Evolutionary conservation across 2,329 filamentous ascomycete genomes (phyloP), one percentile per base, ranked within the genome.

Genomic region (Ascochyta koolunga): DNA sequence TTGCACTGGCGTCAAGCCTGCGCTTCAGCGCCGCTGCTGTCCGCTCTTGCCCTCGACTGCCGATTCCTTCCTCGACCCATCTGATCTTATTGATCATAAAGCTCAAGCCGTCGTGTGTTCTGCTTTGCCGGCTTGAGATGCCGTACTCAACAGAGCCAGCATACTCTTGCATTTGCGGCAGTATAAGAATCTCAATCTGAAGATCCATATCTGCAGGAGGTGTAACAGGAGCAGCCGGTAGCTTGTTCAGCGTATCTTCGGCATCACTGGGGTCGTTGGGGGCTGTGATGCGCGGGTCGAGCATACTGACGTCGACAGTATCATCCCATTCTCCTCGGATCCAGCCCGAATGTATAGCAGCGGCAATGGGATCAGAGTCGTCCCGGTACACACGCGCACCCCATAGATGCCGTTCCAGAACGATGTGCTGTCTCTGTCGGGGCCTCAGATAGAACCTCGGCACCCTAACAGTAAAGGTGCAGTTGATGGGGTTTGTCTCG

Each of bases 351-450:
- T 99, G 95, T 39, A 99, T 93, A 55, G 93, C 93, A 2, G 93
- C 93, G 0, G 92, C 93, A 21, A 99, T 83, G 0, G 95, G 86
- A 69, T 99, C 95, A 0, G 92, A 96, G 74, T 99, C 95, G 65
- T 99, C 95, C 0, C 92, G 96, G 71, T 98, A 98, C 6, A 99
- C 84, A 32, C 96, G 93, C 0, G 91, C 95, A 1, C 95, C 95
- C 93, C 93, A 99, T 0, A 99, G 74, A 7, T 90, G 90, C 18
- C 89, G 84, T 29, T 91, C 85, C 7, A 86, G 79, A 10, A 92
- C 96, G 45, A 98, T 93, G 62, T 96, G 90, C 70, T 95, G 90
- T 25, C 93, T 84, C 21, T 89, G 85, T 7, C 81, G 77, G 0
- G 85, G 75, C 8, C 84, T 85, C 7, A 99, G 79, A 66, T 95